A percentile compares a stretch with the other conserved stretches of the same genome.
Evolutionary conservation across 768 basidiomycete genomes (phyloP).

Genomic region (Panaeolus papilionaceus): DNA sequence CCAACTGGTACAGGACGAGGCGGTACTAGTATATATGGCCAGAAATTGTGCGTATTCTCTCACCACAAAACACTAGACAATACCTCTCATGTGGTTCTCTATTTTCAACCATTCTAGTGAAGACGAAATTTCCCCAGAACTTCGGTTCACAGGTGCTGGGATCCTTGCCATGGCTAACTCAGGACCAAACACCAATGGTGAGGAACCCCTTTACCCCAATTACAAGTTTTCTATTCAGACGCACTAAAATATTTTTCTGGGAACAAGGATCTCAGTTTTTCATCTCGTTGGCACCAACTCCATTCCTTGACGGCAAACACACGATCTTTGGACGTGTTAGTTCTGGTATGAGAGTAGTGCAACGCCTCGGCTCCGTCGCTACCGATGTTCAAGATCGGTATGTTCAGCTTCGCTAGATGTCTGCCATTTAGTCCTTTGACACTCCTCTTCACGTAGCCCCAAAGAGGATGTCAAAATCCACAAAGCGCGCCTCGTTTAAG

Average conservation of each 20-base stretch:
- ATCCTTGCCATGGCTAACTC: slow-evolving; percentile 98
- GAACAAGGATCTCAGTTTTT: slow-evolving; percentile 92
- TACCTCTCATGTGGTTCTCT: slow-evolving; percentile 18
- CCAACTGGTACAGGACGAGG: slow-evolving; percentile 96
- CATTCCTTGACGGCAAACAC: slow-evolving; percentile 84
- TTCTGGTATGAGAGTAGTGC: slow-evolving; percentile 91
- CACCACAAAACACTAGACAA: slow-evolving; percentile 9
- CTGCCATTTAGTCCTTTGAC: slow-evolving; percentile 15
- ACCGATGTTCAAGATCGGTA: slow-evolving; percentile 90
- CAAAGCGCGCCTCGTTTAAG: slow-evolving; percentile 62
- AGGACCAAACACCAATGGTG: slow-evolving; percentile 90
- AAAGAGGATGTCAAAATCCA: slow-evolving; percentile 89
- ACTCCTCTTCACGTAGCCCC: slow-evolving; percentile 43
- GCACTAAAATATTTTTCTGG: slow-evolving; percentile 26
- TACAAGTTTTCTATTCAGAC: slow-evolving; percentile 13
- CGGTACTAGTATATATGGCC: slow-evolving; percentile 88
- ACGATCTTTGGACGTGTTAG: slow-evolving; percentile 92
- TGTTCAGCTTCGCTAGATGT: slow-evolving; percentile 32
- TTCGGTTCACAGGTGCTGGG: slow-evolving; percentile 95
- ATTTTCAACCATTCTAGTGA: slow-evolving; percentile 51
- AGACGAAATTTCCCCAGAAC: slow-evolving; percentile 90
- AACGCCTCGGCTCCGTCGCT: slow-evolving; percentile 88
- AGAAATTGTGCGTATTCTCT: slow-evolving; percentile 73
- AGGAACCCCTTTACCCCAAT: slow-evolving; percentile 38
- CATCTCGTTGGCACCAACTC: slow-evolving; percentile 83